These are phyloP conservation scores for Blastomyces silverae DNA, from an alignment of 2,329 filamentous ascomycete genomes.

Conservation along the genomic window DNA sequence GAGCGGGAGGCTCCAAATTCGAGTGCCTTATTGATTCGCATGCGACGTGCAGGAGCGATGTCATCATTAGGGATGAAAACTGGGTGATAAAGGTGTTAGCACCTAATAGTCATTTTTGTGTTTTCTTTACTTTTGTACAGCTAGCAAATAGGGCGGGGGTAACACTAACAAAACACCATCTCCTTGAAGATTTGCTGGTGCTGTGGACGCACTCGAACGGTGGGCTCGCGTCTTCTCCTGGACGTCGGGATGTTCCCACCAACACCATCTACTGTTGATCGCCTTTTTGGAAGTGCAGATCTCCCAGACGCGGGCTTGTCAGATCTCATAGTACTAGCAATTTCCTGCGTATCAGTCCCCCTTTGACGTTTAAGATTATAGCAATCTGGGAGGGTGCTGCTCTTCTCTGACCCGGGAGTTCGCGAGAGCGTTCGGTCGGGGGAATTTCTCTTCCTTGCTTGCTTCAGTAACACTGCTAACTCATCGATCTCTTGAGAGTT, in stretches of 20 bases:
- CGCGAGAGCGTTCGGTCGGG: conserved; percentile 1
- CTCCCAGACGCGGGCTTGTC: background rate
- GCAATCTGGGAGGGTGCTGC: background rate
- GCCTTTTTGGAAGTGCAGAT: background rate
- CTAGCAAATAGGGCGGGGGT: background rate
- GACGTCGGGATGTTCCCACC: background rate
- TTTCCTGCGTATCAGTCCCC: conserved; percentile 7
- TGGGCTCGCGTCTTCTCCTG: conserved; percentile 29
- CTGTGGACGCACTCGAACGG: conserved; percentile 46
- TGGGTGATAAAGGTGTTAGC: conserved; percentile 23
- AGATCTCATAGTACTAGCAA: background rate
- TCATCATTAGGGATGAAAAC: conserved; percentile 78
- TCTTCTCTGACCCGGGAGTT: background rate
- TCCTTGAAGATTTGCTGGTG: conserved; percentile 53
- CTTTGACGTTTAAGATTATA: background rate
- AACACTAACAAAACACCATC: conserved; percentile 51
- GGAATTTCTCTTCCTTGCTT: conserved; percentile 4
- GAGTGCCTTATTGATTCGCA: conserved; percentile 66
- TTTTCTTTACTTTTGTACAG: background rate
- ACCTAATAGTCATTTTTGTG: background rate
- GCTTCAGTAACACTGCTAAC: conserved; percentile 21
- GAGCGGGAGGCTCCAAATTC: conserved; percentile 71
- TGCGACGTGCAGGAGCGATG: conserved; percentile 57
- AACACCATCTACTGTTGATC: background rate
- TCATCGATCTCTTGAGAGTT: conserved; percentile 26